These are phyloP conservation scores for Tylopilus vinaceipallidus DNA, from an alignment of 768 basidiomycete species.

Conservation along the genomic window DNA sequence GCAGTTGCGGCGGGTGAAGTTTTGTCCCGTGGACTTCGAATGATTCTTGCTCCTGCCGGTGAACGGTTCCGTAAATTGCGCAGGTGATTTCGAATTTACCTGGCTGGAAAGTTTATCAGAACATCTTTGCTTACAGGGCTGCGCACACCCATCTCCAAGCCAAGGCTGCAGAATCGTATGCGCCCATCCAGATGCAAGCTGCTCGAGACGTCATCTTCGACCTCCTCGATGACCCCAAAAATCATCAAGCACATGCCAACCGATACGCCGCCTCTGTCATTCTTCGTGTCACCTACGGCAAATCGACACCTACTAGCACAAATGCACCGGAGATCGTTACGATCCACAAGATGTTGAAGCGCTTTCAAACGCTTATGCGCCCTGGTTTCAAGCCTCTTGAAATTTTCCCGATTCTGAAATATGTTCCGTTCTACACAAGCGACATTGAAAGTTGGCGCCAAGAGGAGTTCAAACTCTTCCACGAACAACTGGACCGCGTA, in stretches of 20 bases:
- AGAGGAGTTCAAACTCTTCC: slow-evolving; percentile 57
- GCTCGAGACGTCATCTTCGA: slow-evolving; percentile 33
- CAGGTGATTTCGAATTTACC: slow-evolving; percentile 34
- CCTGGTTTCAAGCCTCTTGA: slow-evolving; percentile 39
- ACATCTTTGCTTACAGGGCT: slow-evolving; percentile 35
- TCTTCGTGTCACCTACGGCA: slow-evolving; percentile 35
- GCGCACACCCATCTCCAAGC: slow-evolving; percentile 59
- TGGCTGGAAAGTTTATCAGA: not conserved
- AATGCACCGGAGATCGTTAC: slow-evolving; percentile 32
- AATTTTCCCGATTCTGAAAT: slow-evolving; percentile 36
- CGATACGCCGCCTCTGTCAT: slow-evolving; percentile 38
- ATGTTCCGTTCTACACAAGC: slow-evolving; percentile 61
- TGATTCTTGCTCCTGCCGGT: slow-evolving; percentile 53
- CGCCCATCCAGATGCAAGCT: slow-evolving; percentile 43
- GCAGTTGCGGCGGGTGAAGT: slow-evolving; percentile 60
- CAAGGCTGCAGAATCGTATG: slow-evolving; percentile 48
- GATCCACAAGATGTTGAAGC: slow-evolving; percentile 34
- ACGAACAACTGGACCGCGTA: slow-evolving; percentile 48
- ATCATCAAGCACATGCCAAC: slow-evolving; percentile 56
- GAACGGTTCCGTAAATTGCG: slow-evolving; percentile 62
- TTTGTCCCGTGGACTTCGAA: slow-evolving; percentile 55
- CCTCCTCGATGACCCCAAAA: slow-evolving; percentile 31
- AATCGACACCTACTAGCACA: slow-evolving; percentile 29
- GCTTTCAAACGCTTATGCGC: slow-evolving; percentile 36
- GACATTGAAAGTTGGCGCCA: slow-evolving; percentile 53